phyloP scores from a whole-genome alignment of 371 early-diverging fungal species.

The Mortierella sp. region DNA sequence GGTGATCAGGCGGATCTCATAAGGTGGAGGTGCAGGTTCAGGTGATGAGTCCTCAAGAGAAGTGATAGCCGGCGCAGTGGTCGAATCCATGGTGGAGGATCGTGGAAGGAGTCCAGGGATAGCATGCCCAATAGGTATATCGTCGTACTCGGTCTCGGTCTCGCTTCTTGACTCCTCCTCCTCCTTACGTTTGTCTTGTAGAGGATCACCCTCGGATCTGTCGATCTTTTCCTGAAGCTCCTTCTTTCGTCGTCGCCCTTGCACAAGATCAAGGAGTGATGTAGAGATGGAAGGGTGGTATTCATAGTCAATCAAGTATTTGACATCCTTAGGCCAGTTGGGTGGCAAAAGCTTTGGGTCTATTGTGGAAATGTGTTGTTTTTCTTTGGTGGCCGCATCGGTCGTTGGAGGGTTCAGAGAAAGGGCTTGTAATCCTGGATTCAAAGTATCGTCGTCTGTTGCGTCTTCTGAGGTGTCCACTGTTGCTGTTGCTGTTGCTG shows the following conservation, averaged over 20 bases:
- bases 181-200: slow-evolving; percentile 9
- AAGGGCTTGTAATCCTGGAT: too few species aligned
- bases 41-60: neutral
- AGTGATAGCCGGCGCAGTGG: neutral
- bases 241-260: slow-evolving; percentile 20
- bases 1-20: slow-evolving; percentile 33
- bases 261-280: slow-evolving; percentile 25
- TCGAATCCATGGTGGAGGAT: neutral
- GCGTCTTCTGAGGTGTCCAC: too few species aligned
- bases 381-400: neutral
- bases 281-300: slow-evolving; percentile 35
- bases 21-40: neutral
- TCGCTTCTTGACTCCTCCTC: slow-evolving; percentile 6
- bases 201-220: neutral
- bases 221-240: neutral
- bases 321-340: slow-evolving; percentile 47
- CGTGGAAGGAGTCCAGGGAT: slow-evolving; percentile 25
- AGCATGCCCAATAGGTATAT: slow-evolving; percentile 44
- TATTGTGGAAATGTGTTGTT: slow-evolving; percentile 22
- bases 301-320: slow-evolving; percentile 41
- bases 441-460: too few species aligned
- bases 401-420: too few species aligned
- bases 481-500: too few species aligned
- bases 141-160: slow-evolving; percentile 24
- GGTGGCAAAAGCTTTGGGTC: slow-evolving; percentile 20